Evolutionary conservation across 768 basidiomycete genomes (phyloP).

Genomic region (Phlegmacium glaucopus): DNA sequence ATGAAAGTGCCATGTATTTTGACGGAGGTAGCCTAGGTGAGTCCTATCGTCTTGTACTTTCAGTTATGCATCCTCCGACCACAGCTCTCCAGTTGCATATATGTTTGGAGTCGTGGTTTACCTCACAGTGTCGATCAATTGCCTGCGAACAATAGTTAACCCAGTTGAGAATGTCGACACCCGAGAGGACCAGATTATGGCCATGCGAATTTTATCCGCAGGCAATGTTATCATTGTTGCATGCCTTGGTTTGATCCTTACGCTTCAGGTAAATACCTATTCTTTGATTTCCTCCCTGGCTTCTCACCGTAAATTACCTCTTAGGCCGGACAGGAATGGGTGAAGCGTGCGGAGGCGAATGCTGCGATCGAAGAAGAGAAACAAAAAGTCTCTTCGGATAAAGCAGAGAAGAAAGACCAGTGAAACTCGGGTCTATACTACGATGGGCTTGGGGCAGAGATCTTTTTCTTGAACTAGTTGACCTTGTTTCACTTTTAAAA

Average conservation of each 20-base stretch:
- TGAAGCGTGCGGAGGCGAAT: conserved; percentile 56
- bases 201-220: conserved; percentile 78
- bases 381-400: conserved; percentile 27
- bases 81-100: conserved; percentile 53
- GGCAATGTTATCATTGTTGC: conserved; percentile 83
- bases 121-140: conserved; percentile 76
- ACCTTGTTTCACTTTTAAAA: no score
- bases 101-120: conserved; percentile 79
- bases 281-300: conserved; percentile 9
- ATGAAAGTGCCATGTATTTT: conserved; percentile 92
- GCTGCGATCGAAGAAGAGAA: conserved; percentile 31
- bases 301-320: conserved; percentile 4
- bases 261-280: conserved; percentile 59
- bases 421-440: conserved; percentile 15
- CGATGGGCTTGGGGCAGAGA: no score
- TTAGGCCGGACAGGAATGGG: conserved; percentile 86
- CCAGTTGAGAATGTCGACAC: conserved; percentile 55
- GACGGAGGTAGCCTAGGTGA: conserved; percentile 86
- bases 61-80: background rate
- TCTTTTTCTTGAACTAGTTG: no score
- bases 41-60: conserved; percentile 19
- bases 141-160: conserved; percentile 69
- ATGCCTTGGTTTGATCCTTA: conserved; percentile 60
- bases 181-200: conserved; percentile 65
- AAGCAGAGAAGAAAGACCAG: conserved; percentile 38